phyloP scores from a whole-genome alignment of 345 rosid genomes.

The Ricinus communis region DNA sequence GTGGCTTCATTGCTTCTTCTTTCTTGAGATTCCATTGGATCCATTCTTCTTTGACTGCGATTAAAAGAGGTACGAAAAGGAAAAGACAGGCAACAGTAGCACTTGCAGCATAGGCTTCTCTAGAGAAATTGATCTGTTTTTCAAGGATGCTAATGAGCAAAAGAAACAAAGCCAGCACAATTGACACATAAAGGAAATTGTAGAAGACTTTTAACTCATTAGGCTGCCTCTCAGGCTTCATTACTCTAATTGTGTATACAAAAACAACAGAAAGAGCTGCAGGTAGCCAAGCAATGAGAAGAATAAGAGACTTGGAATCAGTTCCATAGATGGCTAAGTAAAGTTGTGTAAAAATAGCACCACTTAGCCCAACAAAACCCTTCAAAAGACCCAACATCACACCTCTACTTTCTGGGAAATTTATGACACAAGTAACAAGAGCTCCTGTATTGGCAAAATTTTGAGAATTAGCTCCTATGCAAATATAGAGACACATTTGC shows the following conservation, averaged over 20 bases:
- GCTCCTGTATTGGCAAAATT: conserved; percentile 89
- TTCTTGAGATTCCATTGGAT: conserved; percentile 52
- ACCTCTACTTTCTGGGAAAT: conserved; percentile 87
- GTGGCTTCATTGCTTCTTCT: conserved; percentile 28
- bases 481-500: conserved; percentile 85
- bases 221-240: conserved; percentile 47
- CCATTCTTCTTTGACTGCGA: conserved; percentile 62
- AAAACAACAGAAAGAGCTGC: conserved; percentile 70
- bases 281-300: conserved; percentile 82
- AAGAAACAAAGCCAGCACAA: conserved; percentile 68
- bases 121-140: conserved; percentile 49
- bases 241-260: conserved; percentile 60
- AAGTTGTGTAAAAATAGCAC: conserved; percentile 78
- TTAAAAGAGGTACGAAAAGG: conserved; percentile 64
- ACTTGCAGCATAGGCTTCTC: conserved; percentile 48
- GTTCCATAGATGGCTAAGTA: conserved; percentile 77
- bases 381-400: conserved; percentile 74
- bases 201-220: conserved; percentile 62
- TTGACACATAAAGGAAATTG: conserved; percentile 56
- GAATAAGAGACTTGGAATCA: conserved; percentile 69
- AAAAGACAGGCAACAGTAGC: conserved; percentile 44
- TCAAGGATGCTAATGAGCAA: conserved; percentile 59
- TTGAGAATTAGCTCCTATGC: conserved; percentile 80
- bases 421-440: conserved; percentile 78
- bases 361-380: conserved; percentile 82